Base-by-base conservation (phyloP, 2,329 filamentous ascomycete genomes). In the Huntiella decipiens region DNA sequence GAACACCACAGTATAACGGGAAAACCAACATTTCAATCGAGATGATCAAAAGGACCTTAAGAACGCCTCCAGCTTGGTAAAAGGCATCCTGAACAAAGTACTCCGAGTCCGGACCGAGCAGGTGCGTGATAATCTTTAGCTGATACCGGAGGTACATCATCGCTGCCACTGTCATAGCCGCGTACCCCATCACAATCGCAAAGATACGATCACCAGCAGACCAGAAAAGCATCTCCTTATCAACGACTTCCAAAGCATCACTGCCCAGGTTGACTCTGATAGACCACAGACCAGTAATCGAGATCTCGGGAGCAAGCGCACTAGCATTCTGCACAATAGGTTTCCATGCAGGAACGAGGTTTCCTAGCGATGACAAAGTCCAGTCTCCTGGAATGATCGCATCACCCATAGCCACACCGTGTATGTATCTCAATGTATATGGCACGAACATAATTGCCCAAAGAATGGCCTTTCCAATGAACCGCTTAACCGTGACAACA, bases 11-110 rank as follows among this genome's bases (percentile, higher is more conserved):
- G 60, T 98, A 98, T 1, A 98, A 68, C 0, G 91, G 91, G 57
- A 98, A 98, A 5, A 87, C 77, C 33, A 98, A 77, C 91, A 98
- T 98, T 64, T 98, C 91, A 55, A 98, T 98, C 52, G 87, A 91
- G 53, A 98, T 98, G 56, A 98, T 96, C 50, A 96, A 66, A 43
- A 98, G 93, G 16, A 98, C 91, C 61, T 98, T 98, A 68, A 95
- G 77, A 7, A 98, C 88, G 11, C 92, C 91, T 37, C 91, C 92
- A 41, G 91, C 91, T 67, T 98, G 92, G 52, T 86, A 79, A 16
- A 98, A 68, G 1, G 79, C 71, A 52, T 96, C 88, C 17, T 88
- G 79, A 37, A 95, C 61, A 5, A 78, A 72, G 17, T 79, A 81
- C 59, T 96, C 87, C 69, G 71, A 74, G 31, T 74, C 72, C 49